Percentiles rank a stretch among this genome's conserved stretches.
These are phyloP conservation scores for Tolypocladium endophyticum DNA, from an alignment of 2,329 filamentous ascomycete genomes.

Conservation along the genomic window DNA sequence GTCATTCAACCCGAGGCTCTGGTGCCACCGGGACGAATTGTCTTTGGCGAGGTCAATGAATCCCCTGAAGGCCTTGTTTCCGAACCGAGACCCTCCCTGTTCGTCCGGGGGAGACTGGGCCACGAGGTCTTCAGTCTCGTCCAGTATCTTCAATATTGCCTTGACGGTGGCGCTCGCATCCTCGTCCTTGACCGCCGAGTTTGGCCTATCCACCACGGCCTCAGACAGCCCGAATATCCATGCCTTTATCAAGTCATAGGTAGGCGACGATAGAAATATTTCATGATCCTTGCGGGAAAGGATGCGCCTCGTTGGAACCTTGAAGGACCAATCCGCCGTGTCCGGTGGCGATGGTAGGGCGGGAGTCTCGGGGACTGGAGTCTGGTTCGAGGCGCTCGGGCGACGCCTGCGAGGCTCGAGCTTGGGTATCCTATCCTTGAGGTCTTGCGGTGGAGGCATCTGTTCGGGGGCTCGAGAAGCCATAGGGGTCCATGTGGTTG, in stretches of 20 bases:
- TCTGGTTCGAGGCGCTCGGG: conserved; percentile 38
- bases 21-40: conserved; percentile 52
- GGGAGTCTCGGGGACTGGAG: conserved; percentile 66
- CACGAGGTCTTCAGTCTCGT: conserved; percentile 57
- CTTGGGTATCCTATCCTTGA: conserved; percentile 51
- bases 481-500: conserved; percentile 9
- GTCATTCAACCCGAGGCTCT: conserved; percentile 41
- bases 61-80: conserved; percentile 80
- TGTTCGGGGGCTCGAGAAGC: conserved; percentile 11
- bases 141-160: conserved; percentile 59
- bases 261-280: conserved; percentile 66
- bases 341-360: conserved; percentile 58
- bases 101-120: conserved; percentile 68
- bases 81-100: conserved; percentile 81
- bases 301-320: conserved; percentile 65
- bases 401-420: conserved; percentile 54
- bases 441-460: conserved; percentile 4
- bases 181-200: conserved; percentile 47
- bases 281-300: conserved; percentile 72
- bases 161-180: conserved; percentile 50
- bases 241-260: conserved; percentile 64
- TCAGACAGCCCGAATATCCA: conserved; percentile 86
- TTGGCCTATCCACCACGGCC: conserved; percentile 59
- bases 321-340: conserved; percentile 49
- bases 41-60: conserved; percentile 63